Conservation (phyloP, 805 yeast species). For the Debaryomyces prosopidis region DNA sequence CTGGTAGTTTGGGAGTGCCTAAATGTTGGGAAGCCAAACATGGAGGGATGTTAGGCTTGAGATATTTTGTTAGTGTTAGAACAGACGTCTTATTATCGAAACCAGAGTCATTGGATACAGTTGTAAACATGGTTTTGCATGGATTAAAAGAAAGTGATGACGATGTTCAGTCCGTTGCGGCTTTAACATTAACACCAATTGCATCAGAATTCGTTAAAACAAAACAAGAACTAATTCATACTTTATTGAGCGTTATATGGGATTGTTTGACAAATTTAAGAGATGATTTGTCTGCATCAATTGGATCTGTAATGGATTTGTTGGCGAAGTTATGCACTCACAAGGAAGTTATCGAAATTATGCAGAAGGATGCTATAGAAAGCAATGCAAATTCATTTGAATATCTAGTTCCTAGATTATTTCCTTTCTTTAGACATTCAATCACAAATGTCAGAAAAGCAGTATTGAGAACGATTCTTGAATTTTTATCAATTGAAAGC, state of each 20-base stretch:
- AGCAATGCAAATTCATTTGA: constrained; percentile 62
- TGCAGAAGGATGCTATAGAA: constrained; percentile 59
- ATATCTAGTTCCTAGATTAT: constrained; percentile 81
- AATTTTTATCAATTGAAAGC: constrained; percentile 65
- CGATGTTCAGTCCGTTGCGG: constrained; percentile 96
- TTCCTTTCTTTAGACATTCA: constrained; percentile 92
- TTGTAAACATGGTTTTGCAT: constrained; percentile 81
- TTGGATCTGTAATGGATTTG: constrained; percentile 94
- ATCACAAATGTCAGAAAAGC: constrained; percentile 88
- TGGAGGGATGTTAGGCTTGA: constrained; percentile 93
- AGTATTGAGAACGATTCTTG: constrained; percentile 74
- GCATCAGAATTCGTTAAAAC: constrained; percentile 81
- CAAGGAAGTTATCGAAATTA: constrained; percentile 68
- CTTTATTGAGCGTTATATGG: constrained; percentile 78
- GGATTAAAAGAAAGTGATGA: constrained; percentile 80
- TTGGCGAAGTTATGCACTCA: constrained; percentile 85
- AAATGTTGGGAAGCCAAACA: constrained; percentile 95
- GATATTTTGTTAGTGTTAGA: constrained; percentile 89
- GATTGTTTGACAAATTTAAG: constrained; percentile 77
- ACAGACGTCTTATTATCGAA: constrained; percentile 69
- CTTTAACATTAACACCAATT: constrained; percentile 88
- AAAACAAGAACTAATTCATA: constrained; percentile 49
- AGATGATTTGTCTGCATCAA: constrained; percentile 92
- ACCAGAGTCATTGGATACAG: constrained; percentile 62
- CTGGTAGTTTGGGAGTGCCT: constrained; percentile 39